Conservation (phyloP, 352 stramenopile species). For the Phytophthora parvispora region DNA sequence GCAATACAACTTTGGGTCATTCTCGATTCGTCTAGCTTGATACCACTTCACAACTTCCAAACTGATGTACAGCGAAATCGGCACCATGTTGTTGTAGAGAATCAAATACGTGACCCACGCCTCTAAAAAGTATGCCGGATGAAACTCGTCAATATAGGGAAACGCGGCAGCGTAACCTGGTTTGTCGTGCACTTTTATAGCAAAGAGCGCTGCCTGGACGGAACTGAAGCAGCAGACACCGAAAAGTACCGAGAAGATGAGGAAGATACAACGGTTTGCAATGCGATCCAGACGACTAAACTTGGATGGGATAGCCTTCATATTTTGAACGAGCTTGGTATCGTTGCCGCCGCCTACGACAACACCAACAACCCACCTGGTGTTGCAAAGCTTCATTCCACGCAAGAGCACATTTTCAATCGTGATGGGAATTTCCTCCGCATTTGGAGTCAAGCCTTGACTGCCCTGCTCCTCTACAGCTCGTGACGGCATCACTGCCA, state of each 20-base stretch:
- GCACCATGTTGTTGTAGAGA: constrained; percentile 94
- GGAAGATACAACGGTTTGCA: constrained; percentile 84
- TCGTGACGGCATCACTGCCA: neutral
- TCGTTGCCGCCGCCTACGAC: constrained; percentile 84
- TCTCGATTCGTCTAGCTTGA: constrained; percentile 95
- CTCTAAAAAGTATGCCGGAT: constrained; percentile 54
- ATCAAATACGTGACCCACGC: constrained; percentile 87
- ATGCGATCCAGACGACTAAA: constrained; percentile 85
- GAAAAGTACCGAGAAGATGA: constrained; percentile 88
- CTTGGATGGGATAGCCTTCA: constrained; percentile 89
- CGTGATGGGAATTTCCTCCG: constrained; percentile 75
- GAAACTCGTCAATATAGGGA: constrained; percentile 45
- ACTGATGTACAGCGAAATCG: constrained; percentile 98
- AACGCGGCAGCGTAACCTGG: constrained; percentile 26
- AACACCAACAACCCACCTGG: constrained; percentile 84
- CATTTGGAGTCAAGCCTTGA: constrained; percentile 19
- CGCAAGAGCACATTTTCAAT: constrained; percentile 86
- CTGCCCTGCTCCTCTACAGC: constrained; percentile 3
- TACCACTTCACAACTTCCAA: constrained; percentile 97
- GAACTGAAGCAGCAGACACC: constrained; percentile 76
- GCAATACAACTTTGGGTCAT: constrained; percentile 73
- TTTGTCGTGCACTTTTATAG: constrained; percentile 42
- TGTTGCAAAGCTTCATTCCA: constrained; percentile 89
- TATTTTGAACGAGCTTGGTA: constrained; percentile 88
- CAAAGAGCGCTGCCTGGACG: constrained; percentile 62